Conservation (phyloP, 2,329 filamentous ascomycete species). For the Arthroderma sp. region DNA sequence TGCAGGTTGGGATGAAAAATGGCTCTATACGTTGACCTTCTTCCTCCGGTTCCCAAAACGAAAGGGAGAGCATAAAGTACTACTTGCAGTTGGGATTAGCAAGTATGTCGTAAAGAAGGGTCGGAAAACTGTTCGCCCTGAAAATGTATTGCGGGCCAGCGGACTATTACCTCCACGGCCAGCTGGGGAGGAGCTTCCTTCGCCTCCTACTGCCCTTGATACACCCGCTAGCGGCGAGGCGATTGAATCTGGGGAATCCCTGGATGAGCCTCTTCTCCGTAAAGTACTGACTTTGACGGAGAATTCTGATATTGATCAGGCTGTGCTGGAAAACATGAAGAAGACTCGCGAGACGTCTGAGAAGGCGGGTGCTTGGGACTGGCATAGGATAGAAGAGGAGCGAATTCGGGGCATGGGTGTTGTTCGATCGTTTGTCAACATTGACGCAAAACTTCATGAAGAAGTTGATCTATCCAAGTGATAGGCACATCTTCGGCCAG, state of each 20-base stretch:
- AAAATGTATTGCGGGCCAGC: conserved; percentile 58
- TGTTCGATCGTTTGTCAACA: conserved; percentile 42
- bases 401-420: conserved; percentile 43
- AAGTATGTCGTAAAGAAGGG: conserved; percentile 79
- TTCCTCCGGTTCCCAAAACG: conserved; percentile 46
- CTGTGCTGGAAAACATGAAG: conserved; percentile 21
- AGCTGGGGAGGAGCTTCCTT: conserved; percentile 37
- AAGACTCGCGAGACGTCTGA: conserved; percentile 21
- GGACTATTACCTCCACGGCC: conserved; percentile 64
- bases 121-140: conserved; percentile 71
- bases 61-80: conserved; percentile 46
- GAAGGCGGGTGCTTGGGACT: conserved; percentile 41
- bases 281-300: conserved; percentile 28
- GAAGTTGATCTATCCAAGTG: conserved; percentile 20
- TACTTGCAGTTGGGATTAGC: conserved; percentile 60
- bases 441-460: conserved; percentile 42
- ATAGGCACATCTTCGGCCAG: conserved; percentile 12
- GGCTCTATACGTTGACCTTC: conserved; percentile 64
- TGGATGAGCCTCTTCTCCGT: conserved; percentile 27
- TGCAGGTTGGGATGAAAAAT: conserved; percentile 67
- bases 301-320: conserved; percentile 20
- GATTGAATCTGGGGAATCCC: conserved; percentile 21
- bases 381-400: conserved; percentile 49
- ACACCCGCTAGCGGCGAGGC: conserved; percentile 21
- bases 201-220: conserved; percentile 22